phyloP scores from a whole-genome alignment of 169 alveolate genomes.

The Eimeria mitis region DNA sequence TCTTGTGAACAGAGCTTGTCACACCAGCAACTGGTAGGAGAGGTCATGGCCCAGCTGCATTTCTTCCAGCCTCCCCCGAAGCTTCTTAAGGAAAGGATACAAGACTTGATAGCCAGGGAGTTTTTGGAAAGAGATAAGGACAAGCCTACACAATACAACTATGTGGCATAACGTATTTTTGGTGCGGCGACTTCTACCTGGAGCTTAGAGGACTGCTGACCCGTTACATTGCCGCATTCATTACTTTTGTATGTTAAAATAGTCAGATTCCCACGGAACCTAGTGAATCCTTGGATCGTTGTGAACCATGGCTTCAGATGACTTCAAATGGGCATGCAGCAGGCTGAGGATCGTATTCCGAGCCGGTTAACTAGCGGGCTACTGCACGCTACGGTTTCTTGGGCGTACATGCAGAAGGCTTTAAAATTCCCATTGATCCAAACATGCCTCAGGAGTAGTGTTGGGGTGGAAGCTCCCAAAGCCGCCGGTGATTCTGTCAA shows the following conservation, averaged over 20 bases:
- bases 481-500: not conserved
- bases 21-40: constrained; percentile 86
- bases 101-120: constrained; percentile 92
- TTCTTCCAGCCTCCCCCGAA: constrained; percentile 87
- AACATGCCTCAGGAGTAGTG: not conserved
- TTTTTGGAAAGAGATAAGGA: constrained; percentile 90
- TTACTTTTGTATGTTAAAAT: not conserved
- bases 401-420: constrained; percentile 11
- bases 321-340: not conserved
- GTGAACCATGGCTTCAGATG: not conserved
- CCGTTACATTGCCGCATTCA: not conserved
- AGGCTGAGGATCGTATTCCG: not conserved
- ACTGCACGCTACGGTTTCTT: constrained; percentile 2
- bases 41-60: constrained; percentile 86
- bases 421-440: not conserved
- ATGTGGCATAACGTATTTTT: constrained; percentile 84
- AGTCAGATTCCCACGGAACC: not conserved
- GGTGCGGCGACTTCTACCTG: not conserved
- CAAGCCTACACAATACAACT: constrained; percentile 85
- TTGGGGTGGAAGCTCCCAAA: not conserved
- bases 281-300: not conserved
- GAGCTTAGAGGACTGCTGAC: not conserved
- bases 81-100: constrained; percentile 90
- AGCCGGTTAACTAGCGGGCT: constrained; percentile 12
- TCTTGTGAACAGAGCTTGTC: constrained; percentile 75